phyloP scores from a whole-genome alignment of 139 green algal genomes.

The Pseudopediastrum boryanum region DNA sequence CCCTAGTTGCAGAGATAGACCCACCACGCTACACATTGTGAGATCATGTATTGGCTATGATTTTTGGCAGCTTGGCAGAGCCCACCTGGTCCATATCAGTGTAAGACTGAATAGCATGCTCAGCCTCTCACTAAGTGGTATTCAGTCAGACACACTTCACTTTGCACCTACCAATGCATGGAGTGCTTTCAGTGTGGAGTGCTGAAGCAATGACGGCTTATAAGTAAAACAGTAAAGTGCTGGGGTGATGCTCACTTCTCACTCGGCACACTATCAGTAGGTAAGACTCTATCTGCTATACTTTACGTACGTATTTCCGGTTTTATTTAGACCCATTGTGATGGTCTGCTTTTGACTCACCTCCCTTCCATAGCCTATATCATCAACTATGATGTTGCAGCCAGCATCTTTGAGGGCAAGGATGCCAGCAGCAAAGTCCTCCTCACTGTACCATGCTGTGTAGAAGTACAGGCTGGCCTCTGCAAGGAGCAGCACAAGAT shows the following conservation, averaged over 20 bases:
- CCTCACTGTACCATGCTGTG: background rate
- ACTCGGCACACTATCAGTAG: too few species aligned
- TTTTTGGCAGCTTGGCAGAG: background rate
- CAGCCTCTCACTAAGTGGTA: too few species aligned
- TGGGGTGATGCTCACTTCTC: too few species aligned
- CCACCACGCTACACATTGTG: too few species aligned
- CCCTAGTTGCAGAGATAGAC: too few species aligned
- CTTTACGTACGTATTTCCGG: too few species aligned
- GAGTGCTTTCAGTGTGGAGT: too few species aligned
- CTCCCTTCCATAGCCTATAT: background rate
- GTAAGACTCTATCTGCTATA: too few species aligned
- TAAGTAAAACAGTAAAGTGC: background rate
- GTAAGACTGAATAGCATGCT: too few species aligned
- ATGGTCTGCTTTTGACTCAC: background rate
- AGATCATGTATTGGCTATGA: background rate
- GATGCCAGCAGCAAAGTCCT: conserved; percentile 9
- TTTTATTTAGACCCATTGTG: background rate
- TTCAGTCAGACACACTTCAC: too few species aligned
- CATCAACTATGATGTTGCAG: conserved; percentile 1
- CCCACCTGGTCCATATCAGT: background rate
- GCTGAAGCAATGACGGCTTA: background rate
- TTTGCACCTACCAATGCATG: too few species aligned
- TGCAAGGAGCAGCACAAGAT: too few species aligned
- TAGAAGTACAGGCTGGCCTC: conserved; percentile 6
- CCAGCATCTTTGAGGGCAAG: background rate